phyloP scores from a whole-genome alignment of 2,329 filamentous ascomycete species.

The Biscogniauxia sp. region DNA sequence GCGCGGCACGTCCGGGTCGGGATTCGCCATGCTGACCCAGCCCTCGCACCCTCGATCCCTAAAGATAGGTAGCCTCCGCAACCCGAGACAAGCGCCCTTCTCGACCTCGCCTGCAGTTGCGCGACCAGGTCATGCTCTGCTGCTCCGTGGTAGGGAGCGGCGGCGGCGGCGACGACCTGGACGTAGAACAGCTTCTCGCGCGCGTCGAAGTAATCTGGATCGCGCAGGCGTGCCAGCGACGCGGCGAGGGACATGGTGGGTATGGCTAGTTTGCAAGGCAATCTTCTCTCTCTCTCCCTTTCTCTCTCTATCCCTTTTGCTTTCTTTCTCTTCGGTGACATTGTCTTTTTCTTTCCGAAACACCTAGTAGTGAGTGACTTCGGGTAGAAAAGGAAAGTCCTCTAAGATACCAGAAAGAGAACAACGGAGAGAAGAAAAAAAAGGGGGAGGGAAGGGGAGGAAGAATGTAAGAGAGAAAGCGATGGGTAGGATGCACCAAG shows the following conservation, averaged over 20 bases:
- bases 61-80: constrained; percentile 59
- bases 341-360: background rate
- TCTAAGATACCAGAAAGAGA: no score
- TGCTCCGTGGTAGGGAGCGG: no score
- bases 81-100: constrained; percentile 66
- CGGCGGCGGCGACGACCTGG: constrained; percentile 68
- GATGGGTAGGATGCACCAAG: no score
- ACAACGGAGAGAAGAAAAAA: no score
- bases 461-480: no score
- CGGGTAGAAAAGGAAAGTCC: no score
- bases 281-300: constrained; percentile 25
- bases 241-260: constrained; percentile 76
- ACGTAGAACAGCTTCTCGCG: constrained; percentile 73
- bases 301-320: no score
- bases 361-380: no score
- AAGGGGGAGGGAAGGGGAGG: no score
- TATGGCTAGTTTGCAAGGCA: constrained; percentile 63
- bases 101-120: constrained; percentile 70
- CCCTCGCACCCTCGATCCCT: constrained; percentile 64
- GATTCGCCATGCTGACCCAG: constrained; percentile 64
- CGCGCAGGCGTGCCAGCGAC: constrained; percentile 59
- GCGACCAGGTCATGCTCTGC: constrained; percentile 80
- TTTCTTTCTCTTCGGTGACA: background rate
- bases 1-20: constrained; percentile 50
- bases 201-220: constrained; percentile 48